phyloP scores from a whole-genome alignment of 371 early-diverging fungal species.

The Capillidium rhysosporum region DNA sequence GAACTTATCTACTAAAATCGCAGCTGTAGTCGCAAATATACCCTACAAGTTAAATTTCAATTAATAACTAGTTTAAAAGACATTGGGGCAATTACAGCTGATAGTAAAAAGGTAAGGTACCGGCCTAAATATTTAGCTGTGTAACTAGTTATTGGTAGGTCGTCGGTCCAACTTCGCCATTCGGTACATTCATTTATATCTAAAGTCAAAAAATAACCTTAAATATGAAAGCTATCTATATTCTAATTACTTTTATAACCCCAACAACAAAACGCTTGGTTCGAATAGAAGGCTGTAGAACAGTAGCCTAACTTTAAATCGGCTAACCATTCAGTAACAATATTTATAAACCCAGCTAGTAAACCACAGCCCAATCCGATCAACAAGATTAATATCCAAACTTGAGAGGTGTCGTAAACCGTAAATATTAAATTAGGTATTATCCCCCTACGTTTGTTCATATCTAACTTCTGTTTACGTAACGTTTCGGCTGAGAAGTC shows the following conservation, averaged over 20 bases:
- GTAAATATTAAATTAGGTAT: no score
- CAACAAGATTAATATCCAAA: conserved; percentile 66
- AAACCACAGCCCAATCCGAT: conserved; percentile 61
- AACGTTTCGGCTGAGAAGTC: conserved; percentile 67
- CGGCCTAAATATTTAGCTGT: not conserved
- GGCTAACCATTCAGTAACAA: conserved; percentile 63
- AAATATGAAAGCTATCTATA: no score
- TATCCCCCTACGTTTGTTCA: conserved; percentile 24
- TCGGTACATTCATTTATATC: conserved; percentile 15
- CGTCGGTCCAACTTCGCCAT: conserved; percentile 25
- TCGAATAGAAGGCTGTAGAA: conserved; percentile 66
- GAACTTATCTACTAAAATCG: conserved; percentile 30
- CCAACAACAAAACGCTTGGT: conserved; percentile 92
- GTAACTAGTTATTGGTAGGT: not conserved
- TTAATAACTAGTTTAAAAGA: conserved; percentile 4
- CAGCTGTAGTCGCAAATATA: conserved; percentile 20
- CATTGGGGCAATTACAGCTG: conserved; percentile 3
- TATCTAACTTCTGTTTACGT: conserved; percentile 29
- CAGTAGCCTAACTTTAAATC: conserved; percentile 79
- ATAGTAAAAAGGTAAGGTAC: conserved; percentile 2
- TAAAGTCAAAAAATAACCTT: no score
- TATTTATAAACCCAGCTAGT: conserved; percentile 69
- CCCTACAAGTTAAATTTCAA: no score
- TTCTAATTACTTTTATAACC: no score
- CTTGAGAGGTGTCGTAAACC: conserved; percentile 53